These are phyloP conservation scores for Talaromyces amestolkiae DNA, from an alignment of 2,329 filamentous ascomycete species.

Conservation along the genomic window DNA sequence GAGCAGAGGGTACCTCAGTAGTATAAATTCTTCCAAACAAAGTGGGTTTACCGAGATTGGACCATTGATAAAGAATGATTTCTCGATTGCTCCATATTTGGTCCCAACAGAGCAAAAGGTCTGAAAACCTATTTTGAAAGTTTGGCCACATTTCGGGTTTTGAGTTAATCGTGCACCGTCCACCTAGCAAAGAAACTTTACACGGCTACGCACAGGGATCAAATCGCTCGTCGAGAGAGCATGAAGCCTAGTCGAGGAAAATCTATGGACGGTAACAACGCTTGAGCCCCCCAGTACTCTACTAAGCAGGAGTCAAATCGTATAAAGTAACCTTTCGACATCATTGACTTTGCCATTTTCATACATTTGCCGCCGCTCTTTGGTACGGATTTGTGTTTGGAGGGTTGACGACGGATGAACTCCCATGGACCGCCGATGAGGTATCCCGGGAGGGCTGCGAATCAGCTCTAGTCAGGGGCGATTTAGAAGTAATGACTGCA, in stretches of 20 bases:
- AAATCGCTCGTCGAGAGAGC: neutral
- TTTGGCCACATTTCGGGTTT: neutral
- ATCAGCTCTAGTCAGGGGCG: neutral
- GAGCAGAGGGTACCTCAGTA: neutral
- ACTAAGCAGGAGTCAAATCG: neutral
- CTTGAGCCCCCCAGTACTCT: neutral
- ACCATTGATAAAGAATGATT: neutral
- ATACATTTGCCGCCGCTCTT: neutral
- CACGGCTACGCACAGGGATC: neutral
- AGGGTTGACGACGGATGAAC: neutral
- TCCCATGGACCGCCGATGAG: neutral
- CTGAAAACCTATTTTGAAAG: neutral
- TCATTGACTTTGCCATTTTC: neutral
- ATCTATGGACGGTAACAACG: neutral
- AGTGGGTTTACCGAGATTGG: neutral
- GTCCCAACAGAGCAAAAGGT: neutral
- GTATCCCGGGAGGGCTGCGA: too few species aligned
- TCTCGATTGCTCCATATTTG: neutral
- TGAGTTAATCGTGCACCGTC: neutral
- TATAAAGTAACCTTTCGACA: neutral
- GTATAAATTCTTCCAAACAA: neutral
- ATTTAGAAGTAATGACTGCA: too few species aligned
- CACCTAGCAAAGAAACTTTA: neutral
- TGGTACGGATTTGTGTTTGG: neutral
- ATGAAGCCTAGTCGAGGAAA: neutral